Base-by-base conservation (phyloP, 345 rosid genomes). In the Populus simonii region DNA sequence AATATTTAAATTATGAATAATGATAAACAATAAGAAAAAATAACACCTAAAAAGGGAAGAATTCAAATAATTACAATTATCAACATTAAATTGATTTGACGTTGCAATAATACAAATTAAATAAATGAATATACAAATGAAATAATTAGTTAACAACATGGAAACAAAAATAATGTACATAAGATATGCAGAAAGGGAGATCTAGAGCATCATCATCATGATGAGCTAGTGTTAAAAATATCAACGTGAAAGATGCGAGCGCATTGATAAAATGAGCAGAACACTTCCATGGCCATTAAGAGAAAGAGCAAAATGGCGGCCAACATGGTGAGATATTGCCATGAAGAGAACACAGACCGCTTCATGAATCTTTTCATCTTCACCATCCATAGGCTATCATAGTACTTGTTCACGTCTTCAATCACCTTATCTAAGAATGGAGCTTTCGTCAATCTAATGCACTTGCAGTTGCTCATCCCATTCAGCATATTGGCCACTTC, bases 401-500 rank as follows among this genome's bases (percentile, higher is more conserved):
- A 83, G 55, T 86, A 80, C 82, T 79, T 84, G 79, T 92, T 93
- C 29, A 93, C 93, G 73, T 93, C 98, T 62, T 88, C 94, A 68
- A 92, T 93, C 74, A 85, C 90, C 78, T 87, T 86, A 76, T 93
- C 97, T 45, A 91, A 76, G 72, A 85, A 83, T 0, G 83, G 81
- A n/a, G 90, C 97, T 85, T 83, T 92, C 11, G 96, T 93, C 27
- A 92, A 63, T 78, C 88, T 84, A 29, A 91, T 83, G 0, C 92
- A 89, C 76, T 83, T 91, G 75, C 5, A 8, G 27, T n/a, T 27
- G 63, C 82, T 95, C 97, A 93, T 90, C 77, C 94, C 98, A 74
- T 93, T 95, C 93, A 96, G 92, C 76, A 95, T 45, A 11, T 85
- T 81, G 0, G 97, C 94, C 38, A 80, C 97, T 79, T 93, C 97